phyloP scores from a whole-genome alignment of 1,284 basidiomycete species.

The Ceratobasidium sp. region DNA sequence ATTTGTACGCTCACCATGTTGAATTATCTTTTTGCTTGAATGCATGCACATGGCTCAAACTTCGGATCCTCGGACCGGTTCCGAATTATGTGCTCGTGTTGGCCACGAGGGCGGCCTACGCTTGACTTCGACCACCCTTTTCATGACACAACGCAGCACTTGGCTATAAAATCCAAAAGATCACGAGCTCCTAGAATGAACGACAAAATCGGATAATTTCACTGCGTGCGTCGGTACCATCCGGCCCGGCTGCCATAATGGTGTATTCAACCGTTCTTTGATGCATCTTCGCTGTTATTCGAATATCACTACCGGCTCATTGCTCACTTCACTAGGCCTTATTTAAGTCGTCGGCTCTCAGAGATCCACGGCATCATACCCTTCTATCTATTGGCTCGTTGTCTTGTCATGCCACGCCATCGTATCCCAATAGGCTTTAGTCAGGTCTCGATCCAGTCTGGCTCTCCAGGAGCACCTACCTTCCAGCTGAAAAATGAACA shows the following conservation, averaged over 20 bases:
- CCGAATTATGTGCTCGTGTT: background rate
- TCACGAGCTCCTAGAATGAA: background rate
- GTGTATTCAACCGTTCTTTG: background rate
- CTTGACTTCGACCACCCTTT: background rate
- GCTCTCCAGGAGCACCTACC: background rate
- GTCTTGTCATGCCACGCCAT: slow-evolving; percentile 20
- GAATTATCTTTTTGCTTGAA: background rate
- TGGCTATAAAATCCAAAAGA: background rate
- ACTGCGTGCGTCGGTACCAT: background rate
- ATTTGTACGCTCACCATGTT: no score
- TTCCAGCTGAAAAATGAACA: slow-evolving; percentile 21
- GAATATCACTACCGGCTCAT: slow-evolving; percentile 2
- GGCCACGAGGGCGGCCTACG: background rate
- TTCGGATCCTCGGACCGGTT: background rate
- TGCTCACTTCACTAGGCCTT: background rate
- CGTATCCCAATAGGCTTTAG: slow-evolving; percentile 30
- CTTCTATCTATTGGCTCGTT: background rate
- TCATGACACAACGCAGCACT: background rate
- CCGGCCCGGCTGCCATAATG: background rate
- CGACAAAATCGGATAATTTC: slow-evolving; percentile 12
- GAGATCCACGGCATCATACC: background rate
- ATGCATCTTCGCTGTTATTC: background rate
- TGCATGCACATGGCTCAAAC: background rate
- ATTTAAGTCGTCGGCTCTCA: background rate
- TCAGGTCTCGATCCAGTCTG: background rate